phyloP scores from a whole-genome alignment of 768 basidiomycete species.

The Leucocoprinus sp. region DNA sequence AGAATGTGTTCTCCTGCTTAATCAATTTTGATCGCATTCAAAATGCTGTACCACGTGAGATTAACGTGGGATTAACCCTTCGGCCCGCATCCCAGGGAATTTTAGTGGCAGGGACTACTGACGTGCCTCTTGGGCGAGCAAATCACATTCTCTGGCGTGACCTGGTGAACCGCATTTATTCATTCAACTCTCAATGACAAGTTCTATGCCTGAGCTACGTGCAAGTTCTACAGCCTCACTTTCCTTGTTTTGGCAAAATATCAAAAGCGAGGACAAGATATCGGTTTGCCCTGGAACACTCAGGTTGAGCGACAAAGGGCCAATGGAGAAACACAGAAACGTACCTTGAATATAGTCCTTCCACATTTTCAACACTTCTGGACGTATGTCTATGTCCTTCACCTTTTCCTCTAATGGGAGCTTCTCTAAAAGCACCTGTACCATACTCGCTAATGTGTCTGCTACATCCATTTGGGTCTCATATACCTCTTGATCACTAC shows the following conservation, averaged over 20 bases:
- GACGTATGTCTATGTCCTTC: slow-evolving; percentile 28
- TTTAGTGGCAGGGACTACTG: too few relatives aligned
- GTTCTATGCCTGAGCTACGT: slow-evolving; percentile 41
- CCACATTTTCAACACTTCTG: slow-evolving; percentile 59
- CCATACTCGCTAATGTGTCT: slow-evolving; percentile 60
- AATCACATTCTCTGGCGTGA: too few relatives aligned
- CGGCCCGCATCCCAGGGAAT: too few relatives aligned
- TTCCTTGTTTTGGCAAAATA: slow-evolving; percentile 40
- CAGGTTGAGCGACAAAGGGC: neutral
- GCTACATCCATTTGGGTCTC: slow-evolving; percentile 67
- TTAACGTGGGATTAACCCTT: too few relatives aligned
- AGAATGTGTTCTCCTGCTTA: neutral
- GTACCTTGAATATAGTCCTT: slow-evolving; percentile 59
- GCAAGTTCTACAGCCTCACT: slow-evolving; percentile 39
- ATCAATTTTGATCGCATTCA: slow-evolving; percentile 5
- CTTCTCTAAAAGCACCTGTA: slow-evolving; percentile 37
- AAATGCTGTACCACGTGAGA: too few relatives aligned
- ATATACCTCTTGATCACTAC: slow-evolving; percentile 26
- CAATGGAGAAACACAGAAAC: slow-evolving; percentile 3
- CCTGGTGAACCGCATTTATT: too few relatives aligned
- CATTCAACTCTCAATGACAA: slow-evolving; percentile 37
- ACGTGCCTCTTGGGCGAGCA: too few relatives aligned
- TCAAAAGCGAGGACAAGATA: slow-evolving; percentile 48
- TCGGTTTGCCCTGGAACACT: slow-evolving; percentile 47
- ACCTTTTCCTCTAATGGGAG: slow-evolving; percentile 32